Evolutionary conservation across 352 stramenopile species (phyloP), one percentile per base, ranked within the genome.

Genomic region (Pythium pyrilobum): DNA sequence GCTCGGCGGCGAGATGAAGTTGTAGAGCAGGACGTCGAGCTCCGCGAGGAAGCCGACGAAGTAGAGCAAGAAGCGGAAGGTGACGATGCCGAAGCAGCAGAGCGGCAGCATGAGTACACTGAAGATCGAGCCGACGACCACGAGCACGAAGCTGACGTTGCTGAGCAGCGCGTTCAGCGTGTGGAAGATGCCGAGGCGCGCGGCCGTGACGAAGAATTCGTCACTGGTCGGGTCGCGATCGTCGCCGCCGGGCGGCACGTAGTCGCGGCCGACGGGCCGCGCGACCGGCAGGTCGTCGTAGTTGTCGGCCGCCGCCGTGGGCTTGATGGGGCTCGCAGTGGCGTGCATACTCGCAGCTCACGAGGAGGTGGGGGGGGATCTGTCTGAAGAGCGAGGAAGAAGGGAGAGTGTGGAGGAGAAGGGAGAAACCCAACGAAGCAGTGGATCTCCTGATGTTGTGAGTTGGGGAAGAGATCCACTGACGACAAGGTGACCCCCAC

Each of bases 151-250:
- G 48, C 58, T 70, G 5, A 66, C 29, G 7, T 63, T 45, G 15
- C 69, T 76, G 16, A 89, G 63, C 43, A 72, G 47, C 9, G 71
- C 67, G 66, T 85, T 89, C 41, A 82, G 45, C 49, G 69, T 64
- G 45, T 85, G 72, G 67, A 89, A 85, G 38, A 89, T 41, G 31
- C 74, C 55, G 24, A 88, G 77, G 34, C 71, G 72, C 25, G 82
- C 47, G 40, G 69, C 72, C 48, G 57, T 62, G 48, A 59, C 52
- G 44, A 81, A 44, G 41, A 78, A 68, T 33, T 62, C 42, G 33
- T 34, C 52, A 20, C 23, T 24, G 3, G 47, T 23, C 13, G 39
- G 24, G 16, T 42, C 36, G 11, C 28, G 15, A 5, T 27, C 37
- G 20, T 24, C 31, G 28, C 2, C 21, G 42, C 3, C 16, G 8